A percentile compares a stretch with the other conserved stretches of the same genome.
These are phyloP conservation scores for Cyberlindnera mississippiensis DNA, from an alignment of 805 yeast genomes.

Conservation along the genomic window DNA sequence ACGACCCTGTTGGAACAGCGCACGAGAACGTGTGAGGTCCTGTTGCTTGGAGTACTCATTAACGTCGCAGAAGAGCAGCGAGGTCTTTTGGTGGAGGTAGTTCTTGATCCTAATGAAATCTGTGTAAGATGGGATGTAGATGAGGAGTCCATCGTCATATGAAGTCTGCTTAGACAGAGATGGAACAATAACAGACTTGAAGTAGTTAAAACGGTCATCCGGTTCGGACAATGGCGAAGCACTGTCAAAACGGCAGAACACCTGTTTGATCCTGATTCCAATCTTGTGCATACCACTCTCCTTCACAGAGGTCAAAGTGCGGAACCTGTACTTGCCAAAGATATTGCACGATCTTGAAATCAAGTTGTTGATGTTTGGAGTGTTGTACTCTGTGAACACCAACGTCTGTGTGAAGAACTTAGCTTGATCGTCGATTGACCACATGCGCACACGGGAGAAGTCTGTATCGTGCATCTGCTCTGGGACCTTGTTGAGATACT, in stretches of 20 bases:
- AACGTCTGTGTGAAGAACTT: constrained; percentile 71
- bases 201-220: constrained; percentile 76
- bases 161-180: constrained; percentile 56
- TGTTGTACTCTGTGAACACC: constrained; percentile 66
- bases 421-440: constrained; percentile 85
- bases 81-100: constrained; percentile 52
- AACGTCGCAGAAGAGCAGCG: constrained; percentile 60
- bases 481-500: constrained; percentile 73
- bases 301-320: constrained; percentile 40
- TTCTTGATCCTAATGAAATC: constrained; percentile 81
- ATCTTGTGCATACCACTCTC: constrained; percentile 57
- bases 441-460: constrained; percentile 86
- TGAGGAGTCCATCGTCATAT: constrained; percentile 68
- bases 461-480: constrained; percentile 78
- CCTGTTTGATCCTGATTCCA: constrained; percentile 63
- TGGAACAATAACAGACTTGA: constrained; percentile 70
- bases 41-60: constrained; percentile 80
- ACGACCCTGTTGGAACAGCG: constrained; percentile 60
- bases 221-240: constrained; percentile 62
- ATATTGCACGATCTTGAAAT: constrained; percentile 49
- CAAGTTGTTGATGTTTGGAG: constrained; percentile 78
- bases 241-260: constrained; percentile 67
- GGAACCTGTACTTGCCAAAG: constrained; percentile 57
- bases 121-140: constrained; percentile 81
- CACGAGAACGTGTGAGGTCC: constrained; percentile 67